A percentile compares a stretch with the other conserved stretches of the same genome.
phyloP scores from a whole-genome alignment of 768 basidiomycete genomes.

The Brasilioporus rufonigricans region DNA sequence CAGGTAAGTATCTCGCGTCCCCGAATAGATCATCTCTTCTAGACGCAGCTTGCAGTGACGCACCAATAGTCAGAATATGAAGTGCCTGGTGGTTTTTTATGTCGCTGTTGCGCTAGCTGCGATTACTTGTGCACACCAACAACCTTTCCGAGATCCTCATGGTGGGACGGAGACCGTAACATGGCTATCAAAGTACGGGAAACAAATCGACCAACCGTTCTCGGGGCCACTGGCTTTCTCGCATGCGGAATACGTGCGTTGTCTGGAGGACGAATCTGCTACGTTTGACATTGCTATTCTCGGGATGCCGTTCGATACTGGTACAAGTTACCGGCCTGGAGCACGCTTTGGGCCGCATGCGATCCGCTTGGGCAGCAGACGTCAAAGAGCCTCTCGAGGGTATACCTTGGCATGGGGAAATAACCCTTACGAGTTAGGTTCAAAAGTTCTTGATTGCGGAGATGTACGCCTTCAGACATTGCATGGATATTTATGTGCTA shows the following conservation, averaged over 20 bases:
- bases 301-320: constrained; percentile 80
- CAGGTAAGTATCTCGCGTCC: background rate
- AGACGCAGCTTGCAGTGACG: too few relatives aligned
- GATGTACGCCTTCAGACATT: constrained; percentile 47
- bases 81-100: background rate
- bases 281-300: constrained; percentile 64
- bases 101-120: background rate
- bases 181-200: constrained; percentile 75
- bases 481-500: background rate
- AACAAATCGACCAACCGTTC: constrained; percentile 69
- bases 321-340: constrained; percentile 53
- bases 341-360: constrained; percentile 88
- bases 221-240: constrained; percentile 83
- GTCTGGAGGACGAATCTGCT: constrained; percentile 21
- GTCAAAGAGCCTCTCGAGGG: constrained; percentile 56
- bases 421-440: constrained; percentile 59
- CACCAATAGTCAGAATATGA: constrained; percentile 11
- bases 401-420: constrained; percentile 73
- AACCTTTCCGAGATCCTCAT: constrained; percentile 8
- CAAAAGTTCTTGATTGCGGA: constrained; percentile 76
- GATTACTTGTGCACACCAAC: constrained; percentile 10
- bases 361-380: constrained; percentile 75
- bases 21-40: too few relatives aligned
- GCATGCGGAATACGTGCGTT: constrained; percentile 61
- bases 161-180: constrained; percentile 30